Percentiles rank a stretch among this genome's conserved stretches.
phyloP scores from a whole-genome alignment of 768 basidiomycete species.

The Hygrocybe coccinea region DNA sequence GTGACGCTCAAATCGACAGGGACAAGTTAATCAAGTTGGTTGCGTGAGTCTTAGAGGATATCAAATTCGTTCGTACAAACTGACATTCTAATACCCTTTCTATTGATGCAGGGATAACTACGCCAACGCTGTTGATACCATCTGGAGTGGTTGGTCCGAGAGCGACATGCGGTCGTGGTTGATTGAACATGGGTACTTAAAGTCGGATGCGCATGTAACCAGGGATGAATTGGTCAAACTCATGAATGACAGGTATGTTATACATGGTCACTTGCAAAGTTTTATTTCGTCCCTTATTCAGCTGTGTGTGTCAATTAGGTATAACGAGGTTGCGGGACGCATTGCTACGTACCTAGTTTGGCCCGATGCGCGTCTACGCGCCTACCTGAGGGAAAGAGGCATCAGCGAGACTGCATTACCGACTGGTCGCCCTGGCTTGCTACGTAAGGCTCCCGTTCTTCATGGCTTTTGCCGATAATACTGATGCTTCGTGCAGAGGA shows the following conservation, averaged over 20 bases:
- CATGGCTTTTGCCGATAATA: not conserved
- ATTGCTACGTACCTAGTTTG: constrained; percentile 73
- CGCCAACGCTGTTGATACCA: constrained; percentile 48
- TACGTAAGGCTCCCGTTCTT: constrained; percentile 46
- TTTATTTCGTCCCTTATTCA: not conserved
- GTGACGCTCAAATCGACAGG: constrained; percentile 55
- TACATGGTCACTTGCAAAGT: not conserved
- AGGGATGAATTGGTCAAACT: constrained; percentile 72
- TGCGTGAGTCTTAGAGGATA: constrained; percentile 37
- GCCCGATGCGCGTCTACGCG: constrained; percentile 90
- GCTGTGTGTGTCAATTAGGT: constrained; percentile 39
- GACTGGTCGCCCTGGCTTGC: constrained; percentile 63
- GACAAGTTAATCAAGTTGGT: constrained; percentile 79
- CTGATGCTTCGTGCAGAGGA: constrained; percentile 47
- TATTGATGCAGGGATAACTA: constrained; percentile 58
- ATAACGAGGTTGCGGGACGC: constrained; percentile 39
- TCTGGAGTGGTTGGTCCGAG: constrained; percentile 71
- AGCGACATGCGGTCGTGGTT: constrained; percentile 70
- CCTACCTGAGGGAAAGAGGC: constrained; percentile 76
- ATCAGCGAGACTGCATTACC: constrained; percentile 67
- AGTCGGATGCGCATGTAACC: constrained; percentile 53
- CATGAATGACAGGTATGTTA: constrained; percentile 62
- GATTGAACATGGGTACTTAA: constrained; percentile 63
- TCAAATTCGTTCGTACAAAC: not conserved
- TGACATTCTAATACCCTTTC: not conserved